Evolutionary conservation across 2,329 filamentous ascomycete genomes (phyloP).

Genomic region (Dactylonectria estremocensis): DNA sequence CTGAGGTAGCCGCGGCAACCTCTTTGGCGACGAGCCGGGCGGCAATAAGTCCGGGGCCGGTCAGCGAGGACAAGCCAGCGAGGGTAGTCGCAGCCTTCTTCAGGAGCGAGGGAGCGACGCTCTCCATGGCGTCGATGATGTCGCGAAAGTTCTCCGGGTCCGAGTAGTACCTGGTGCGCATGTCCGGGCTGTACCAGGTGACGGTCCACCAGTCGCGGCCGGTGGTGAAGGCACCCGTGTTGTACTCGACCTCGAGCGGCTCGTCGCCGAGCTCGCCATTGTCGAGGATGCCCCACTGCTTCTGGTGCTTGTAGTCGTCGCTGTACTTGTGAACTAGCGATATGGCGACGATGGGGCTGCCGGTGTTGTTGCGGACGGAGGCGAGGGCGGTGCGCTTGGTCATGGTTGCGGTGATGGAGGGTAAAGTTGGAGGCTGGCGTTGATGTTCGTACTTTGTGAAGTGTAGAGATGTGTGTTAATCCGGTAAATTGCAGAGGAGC

Average conservation of each 20-base stretch:
- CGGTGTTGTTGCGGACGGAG: constrained; percentile 34
- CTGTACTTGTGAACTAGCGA: constrained; percentile 38
- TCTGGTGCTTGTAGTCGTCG: constrained; percentile 32
- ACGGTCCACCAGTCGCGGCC: constrained; percentile 38
- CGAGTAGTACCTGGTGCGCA: constrained; percentile 29
- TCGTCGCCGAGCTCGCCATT: constrained; percentile 8
- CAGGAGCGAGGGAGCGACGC: constrained; percentile 6
- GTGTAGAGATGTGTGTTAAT: background rate
- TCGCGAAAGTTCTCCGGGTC: constrained; percentile 32
- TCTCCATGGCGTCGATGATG: constrained; percentile 16
- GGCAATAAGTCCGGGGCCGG: constrained; percentile 6
- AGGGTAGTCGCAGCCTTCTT: constrained; percentile 4
- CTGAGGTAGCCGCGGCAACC: constrained; percentile 2
- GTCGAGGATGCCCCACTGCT: constrained; percentile 26
- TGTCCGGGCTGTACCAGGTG: constrained; percentile 32
- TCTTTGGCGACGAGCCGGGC: constrained; percentile 3
- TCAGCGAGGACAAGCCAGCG: constrained; percentile 2
- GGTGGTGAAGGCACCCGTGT: constrained; percentile 35
- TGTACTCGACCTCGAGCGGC: constrained; percentile 32
- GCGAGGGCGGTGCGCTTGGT: constrained; percentile 30
- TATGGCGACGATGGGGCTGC: constrained; percentile 19
- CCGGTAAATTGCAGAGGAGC: too few relatives aligned
- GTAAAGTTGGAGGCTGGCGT: background rate
- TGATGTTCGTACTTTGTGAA: background rate
- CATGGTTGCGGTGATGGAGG: constrained; percentile 1